Evolutionary conservation across 75 land plant species (phyloP), one percentile per base, ranked within the genome.

Genomic region (Picea sitchensis): DNA sequence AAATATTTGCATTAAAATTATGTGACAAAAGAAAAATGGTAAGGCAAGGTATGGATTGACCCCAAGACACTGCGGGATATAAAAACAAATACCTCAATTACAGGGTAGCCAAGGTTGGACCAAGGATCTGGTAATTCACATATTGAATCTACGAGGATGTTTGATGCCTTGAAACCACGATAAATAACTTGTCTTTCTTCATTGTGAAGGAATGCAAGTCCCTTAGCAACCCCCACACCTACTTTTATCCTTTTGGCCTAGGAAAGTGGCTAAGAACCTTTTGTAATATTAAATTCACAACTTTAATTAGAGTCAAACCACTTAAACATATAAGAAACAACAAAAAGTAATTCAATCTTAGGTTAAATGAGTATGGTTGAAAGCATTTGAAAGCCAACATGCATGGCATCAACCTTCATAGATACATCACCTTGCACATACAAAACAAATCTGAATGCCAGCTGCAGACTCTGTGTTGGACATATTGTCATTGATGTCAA

Each of bases 1-100:
- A 85, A 20, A 85, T 80, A 65, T 85, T 85, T 23, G 84, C 80
- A 81, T 78, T 75, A 64, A 65, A 81, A 38, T 78, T 78, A 82
- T 84, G 65, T 58, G 23, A 54, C n/a, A 71, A 15, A 18, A 21
- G 23, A 20, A 75, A 75, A 26, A 12, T 21, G 58, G 58, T 44
- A 4, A 47, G 26, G 26, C 26, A 26, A 26, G 26, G 26, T 26
- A 26, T 26, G 26, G 26, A 0, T 26, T 26, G 26, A 26, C 26
- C 26, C 26, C 26, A 26, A 26, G 26, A 26, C 26, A 26, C 26
- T 26, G 26, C 26, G 26, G 26, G 26, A 26, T 26, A 15, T 51
- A 47, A 47, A 44, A 75, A 47, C 20, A 44, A n/a, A 21, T 8
- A 75, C 8, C 21, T 21, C 23, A 56, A 75, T n/a, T 38, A 54